phyloP scores from a whole-genome alignment of 2,329 filamentous ascomycete species.

The Sporothrix euskadiensis region DNA sequence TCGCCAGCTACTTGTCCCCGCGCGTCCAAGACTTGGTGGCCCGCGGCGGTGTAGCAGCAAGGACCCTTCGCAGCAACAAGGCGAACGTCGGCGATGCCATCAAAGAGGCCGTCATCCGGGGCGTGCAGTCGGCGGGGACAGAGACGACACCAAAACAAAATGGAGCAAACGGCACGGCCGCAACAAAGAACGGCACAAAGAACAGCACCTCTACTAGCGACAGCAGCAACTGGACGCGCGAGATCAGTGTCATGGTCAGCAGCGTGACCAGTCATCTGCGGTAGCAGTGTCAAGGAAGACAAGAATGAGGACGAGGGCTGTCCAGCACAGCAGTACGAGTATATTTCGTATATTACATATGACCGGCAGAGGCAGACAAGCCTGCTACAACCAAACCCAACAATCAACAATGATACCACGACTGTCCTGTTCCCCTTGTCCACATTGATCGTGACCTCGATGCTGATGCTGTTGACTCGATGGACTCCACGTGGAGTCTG shows the following conservation, averaged over 20 bases:
- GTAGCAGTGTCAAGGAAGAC: conserved; percentile 34
- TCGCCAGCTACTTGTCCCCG: conserved; percentile 74
- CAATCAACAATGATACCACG: conserved; percentile 15
- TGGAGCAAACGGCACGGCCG: not conserved
- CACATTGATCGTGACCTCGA: not conserved
- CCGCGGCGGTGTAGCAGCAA: conserved; percentile 78
- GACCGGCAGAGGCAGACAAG: not conserved
- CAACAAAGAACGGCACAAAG: conserved; percentile 37
- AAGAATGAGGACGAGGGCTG: not conserved
- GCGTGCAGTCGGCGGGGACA: conserved; percentile 66
- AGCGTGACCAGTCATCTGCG: conserved; percentile 67
- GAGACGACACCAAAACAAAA: conserved; percentile 30
- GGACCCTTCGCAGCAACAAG: conserved; percentile 75
- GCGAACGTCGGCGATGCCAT: conserved; percentile 75
- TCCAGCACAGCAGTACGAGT: too few relatives aligned
- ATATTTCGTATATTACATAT: not conserved
- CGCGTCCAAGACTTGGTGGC: conserved; percentile 82
- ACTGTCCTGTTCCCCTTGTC: not conserved
- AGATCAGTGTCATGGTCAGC: conserved; percentile 92
- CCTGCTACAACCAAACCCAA: not conserved
- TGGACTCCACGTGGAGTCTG: not conserved
- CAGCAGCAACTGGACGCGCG: conserved; percentile 74
- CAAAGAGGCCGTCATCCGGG: conserved; percentile 77
- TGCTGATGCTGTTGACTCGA: not conserved
- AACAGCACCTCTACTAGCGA: not conserved